Evolutionary conservation across 106 monocot species (phyloP), one percentile per base, ranked within the genome.

Genomic region (Narthecium ossifragum): DNA sequence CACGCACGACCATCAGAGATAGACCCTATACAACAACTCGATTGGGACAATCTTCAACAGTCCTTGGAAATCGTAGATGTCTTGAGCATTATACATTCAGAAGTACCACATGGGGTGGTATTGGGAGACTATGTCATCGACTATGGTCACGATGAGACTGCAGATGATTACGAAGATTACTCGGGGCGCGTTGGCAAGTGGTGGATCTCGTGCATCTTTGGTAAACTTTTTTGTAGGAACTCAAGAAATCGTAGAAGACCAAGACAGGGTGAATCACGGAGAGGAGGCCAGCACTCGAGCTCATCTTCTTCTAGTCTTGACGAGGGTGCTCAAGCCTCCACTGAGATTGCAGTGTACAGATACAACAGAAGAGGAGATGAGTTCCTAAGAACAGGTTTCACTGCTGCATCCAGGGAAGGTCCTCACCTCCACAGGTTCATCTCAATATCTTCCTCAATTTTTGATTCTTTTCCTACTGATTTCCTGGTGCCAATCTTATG

Each of bases 81-180:
- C 8, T 61, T 86, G 54, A 86, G 68, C 71, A 86, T 76, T 5
- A 86, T 86, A 37, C 81, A 86, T 40, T 63, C 81, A 13, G 80
- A 86, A 71, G 86, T 86, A 46, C 86, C 86, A 21, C 76, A 75
- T 75, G 86, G 78, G 3, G 75, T 81, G 15, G 81, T 86, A 8
- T 59, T 86, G 69, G 86, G 86, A 28, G 86, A 86, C 51, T 86
- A 86, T 81, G 86, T 86, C n/a, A 86, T 86, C 20, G 81, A 86
- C 31, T 86, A 86, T 58, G 86, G 78, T 0, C 61, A 76, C 38
- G 77, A 73, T 14, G 81, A 78, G 14, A 61, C 59, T 22, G 70
- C 58, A 63, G 80, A 77, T 62, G 80, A 85, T 8, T 74, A 78
- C 46, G 81, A 80, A 31, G 70, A 69, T 39, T 74, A 68, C 32